These are phyloP conservation scores for Ilyonectria sp. DNA, from an alignment of 2,329 filamentous ascomycete species.

Conservation along the genomic window DNA sequence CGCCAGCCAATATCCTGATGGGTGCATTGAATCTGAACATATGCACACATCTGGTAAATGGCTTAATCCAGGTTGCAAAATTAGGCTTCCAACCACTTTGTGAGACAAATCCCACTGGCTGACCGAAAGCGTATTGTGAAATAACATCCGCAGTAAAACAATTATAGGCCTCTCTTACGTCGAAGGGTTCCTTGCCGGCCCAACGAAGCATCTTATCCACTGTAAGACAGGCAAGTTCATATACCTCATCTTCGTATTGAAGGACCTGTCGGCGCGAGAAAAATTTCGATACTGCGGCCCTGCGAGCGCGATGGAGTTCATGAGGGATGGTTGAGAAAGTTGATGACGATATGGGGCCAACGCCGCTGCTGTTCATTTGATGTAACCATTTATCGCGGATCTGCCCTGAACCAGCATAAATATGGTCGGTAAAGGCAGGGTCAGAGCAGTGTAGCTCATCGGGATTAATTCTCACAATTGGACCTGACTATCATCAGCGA, in stretches of 20 bases:
- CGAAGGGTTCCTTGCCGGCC: conserved; percentile 46
- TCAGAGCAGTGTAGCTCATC: conserved; percentile 58
- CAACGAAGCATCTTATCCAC: conserved; percentile 51
- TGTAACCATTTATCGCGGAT: conserved; percentile 46
- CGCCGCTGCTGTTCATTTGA: conserved; percentile 33
- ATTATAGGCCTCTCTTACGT: conserved; percentile 54
- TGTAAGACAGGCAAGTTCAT: conserved; percentile 43
- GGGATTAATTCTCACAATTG: conserved; percentile 57
- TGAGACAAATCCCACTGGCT: conserved; percentile 49
- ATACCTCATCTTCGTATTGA: conserved; percentile 46
- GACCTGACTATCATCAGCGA: conserved; percentile 40
- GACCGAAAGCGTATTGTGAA: conserved; percentile 56
- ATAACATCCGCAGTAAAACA: conserved; percentile 59
- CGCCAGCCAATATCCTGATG: conserved; percentile 41
- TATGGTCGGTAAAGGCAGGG: conserved; percentile 55
- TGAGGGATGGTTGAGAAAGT: conserved; percentile 45
- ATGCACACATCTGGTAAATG: conserved; percentile 52
- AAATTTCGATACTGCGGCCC: conserved; percentile 50
- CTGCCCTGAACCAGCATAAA: conserved; percentile 51
- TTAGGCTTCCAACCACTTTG: conserved; percentile 56
- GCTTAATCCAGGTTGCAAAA: conserved; percentile 54
- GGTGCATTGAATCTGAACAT: conserved; percentile 51
- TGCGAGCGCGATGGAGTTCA: conserved; percentile 53
- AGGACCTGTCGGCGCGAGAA: conserved; percentile 53
- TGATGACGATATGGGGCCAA: conserved; percentile 25